phyloP scores from a whole-genome alignment of 257 asterid genomes.

The Orobanche coerulescens region DNA sequence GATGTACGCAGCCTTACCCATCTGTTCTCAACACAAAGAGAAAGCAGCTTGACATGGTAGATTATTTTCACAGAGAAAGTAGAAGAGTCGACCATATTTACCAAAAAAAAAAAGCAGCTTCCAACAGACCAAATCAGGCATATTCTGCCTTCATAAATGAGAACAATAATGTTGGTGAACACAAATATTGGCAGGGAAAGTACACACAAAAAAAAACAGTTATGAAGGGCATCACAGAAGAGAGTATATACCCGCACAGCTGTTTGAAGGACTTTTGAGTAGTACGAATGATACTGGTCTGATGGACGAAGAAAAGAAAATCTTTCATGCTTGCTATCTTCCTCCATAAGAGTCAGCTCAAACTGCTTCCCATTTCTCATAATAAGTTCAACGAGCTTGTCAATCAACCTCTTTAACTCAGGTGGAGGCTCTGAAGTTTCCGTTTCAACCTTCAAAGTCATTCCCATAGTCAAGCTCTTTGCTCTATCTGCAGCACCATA shows the following conservation, averaged over 20 bases:
- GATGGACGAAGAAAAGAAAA: constrained; percentile 84
- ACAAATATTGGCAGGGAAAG: not conserved
- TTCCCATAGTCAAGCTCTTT: constrained; percentile 26
- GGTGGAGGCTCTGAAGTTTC: constrained; percentile 66
- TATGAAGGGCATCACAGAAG: not conserved
- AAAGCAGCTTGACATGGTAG: no score
- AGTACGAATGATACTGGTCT: constrained; percentile 74
- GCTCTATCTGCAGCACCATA: constrained; percentile 31
- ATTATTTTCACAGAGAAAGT: not conserved
- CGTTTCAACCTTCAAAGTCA: constrained; percentile 31
- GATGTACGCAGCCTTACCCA: not conserved
- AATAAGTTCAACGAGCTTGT: constrained; percentile 71
- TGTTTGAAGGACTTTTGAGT: constrained; percentile 50
- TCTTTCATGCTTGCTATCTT: constrained; percentile 56
- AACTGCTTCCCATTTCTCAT: constrained; percentile 73
- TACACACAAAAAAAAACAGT: not conserved
- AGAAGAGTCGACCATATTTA: not conserved
- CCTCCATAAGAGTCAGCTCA: constrained; percentile 74
- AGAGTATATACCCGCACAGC: constrained; percentile 54
- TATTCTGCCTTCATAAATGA: not conserved
- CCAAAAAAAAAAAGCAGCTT: no score
- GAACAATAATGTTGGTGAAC: not conserved
- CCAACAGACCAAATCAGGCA: not conserved
- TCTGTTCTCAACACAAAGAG: no score
- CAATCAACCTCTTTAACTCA: constrained; percentile 62